Evolutionary conservation across 306 rosid genomes (phyloP), one percentile per base, ranked within the genome.

Genomic region (Malus fusca): DNA sequence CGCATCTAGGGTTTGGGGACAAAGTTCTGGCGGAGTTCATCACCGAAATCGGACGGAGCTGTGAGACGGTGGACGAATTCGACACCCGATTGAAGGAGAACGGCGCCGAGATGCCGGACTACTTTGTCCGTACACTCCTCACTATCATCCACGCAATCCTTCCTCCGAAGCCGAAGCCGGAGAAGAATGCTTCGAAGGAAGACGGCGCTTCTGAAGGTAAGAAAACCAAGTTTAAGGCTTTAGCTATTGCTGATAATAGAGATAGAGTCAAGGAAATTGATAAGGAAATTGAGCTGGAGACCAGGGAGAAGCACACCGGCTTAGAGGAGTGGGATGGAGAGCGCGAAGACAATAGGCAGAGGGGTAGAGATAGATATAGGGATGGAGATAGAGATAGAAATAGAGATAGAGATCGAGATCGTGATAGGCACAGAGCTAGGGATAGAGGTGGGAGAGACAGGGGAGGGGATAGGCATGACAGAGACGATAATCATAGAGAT

Each of bases 201-300:
- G 94, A 75, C 30, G 46, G 62, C 65, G 74, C 78, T 64, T 59
- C 89, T 3, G 89, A 85, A 68, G 83, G 81, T 61, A 77, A 74
- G 55, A 88, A 82, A 48, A 53, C 77, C 3, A 91, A 88, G 83
- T 93, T 75, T 53, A 79, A 81, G 66, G 95, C 90, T 4, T 71
- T 93, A 59, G 94, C 85, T 0, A 90, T 89, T 9, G 80, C 87
- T 0, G 92, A 90, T 56, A 78, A 82, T 35, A 87, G 76, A 79
- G 90, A 84, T 21, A 88, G 90, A 43, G 96, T 70, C 2, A 90
- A 85, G 76, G 94, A 87, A 72, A 82, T 92, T 11, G 84, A 85
- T 82, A 83, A 64, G 76, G 96, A 92, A 70, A 80, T 92, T 3
- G 96, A 90, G 52, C 18, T 55, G 48, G 97, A 92, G 78, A 63